Evolutionary conservation across 768 basidiomycete species (phyloP).

Genomic region (Leccinum subtestaceum): DNA sequence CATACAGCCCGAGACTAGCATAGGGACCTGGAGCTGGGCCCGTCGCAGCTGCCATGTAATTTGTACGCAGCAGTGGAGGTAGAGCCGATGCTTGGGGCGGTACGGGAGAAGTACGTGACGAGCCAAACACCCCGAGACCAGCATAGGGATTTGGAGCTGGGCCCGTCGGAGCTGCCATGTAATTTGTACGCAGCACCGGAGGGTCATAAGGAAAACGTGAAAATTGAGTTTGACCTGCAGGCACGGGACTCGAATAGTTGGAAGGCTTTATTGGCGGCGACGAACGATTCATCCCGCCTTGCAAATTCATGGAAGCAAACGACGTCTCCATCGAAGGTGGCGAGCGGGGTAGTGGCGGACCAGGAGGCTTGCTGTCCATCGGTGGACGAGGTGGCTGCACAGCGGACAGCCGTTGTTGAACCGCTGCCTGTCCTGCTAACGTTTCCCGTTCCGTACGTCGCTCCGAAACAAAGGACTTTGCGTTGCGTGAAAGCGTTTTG

Average conservation of each 20-base stretch:
- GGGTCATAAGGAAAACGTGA: conserved; percentile 22
- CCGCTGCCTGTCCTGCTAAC: conserved; percentile 66
- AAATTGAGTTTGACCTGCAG: conserved; percentile 15
- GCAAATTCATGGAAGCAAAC: conserved; percentile 57
- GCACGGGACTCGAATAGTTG: conserved; percentile 22
- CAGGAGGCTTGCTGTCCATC: conserved; percentile 47
- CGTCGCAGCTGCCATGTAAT: conserved; percentile 15
- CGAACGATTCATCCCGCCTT: conserved; percentile 25
- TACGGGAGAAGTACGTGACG: too few relatives aligned
- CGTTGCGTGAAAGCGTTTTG: conserved; percentile 53
- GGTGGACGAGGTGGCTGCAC: conserved; percentile 36
- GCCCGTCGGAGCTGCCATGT: conserved; percentile 13
- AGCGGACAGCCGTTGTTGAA: conserved; percentile 59
- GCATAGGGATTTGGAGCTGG: too few relatives aligned
- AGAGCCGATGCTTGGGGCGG: conserved; percentile 11
- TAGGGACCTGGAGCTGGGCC: conserved; percentile 36
- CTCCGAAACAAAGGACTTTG: conserved; percentile 57
- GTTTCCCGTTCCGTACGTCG: conserved; percentile 70
- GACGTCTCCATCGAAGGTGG: conserved; percentile 45
- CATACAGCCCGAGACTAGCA: conserved; percentile 30
- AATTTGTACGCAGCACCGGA: conserved; percentile 1
- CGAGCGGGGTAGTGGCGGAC: conserved; percentile 43
- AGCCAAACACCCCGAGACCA: too few relatives aligned
- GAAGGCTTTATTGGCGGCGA: conserved; percentile 28
- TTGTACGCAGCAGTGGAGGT: conserved; percentile 16